A percentile compares a stretch with the other conserved stretches of the same genome.
phyloP scores from a whole-genome alignment of 371 early-diverging fungal genomes.

The Mortierella sp. region DNA sequence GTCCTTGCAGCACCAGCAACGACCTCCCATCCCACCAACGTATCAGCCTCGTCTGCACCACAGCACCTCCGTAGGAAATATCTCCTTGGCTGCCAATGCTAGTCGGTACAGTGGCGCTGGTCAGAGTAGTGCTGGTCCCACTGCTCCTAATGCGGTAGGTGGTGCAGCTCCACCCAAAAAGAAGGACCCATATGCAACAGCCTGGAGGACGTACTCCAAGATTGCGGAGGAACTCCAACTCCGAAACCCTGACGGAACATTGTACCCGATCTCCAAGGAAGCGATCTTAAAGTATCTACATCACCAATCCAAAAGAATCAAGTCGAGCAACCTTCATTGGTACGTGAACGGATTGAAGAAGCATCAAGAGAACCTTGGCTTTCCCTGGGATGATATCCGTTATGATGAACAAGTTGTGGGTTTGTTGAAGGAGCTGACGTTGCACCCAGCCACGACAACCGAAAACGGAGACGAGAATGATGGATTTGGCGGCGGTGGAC shows the following conservation, averaged over 20 bases:
- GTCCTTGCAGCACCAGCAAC: constrained; percentile 19
- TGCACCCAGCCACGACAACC: constrained; percentile 27
- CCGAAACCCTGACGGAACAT: constrained; percentile 38
- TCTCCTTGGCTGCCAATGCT: constrained; percentile 18
- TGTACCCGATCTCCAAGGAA: constrained; percentile 50
- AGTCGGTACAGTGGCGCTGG: constrained; percentile 7
- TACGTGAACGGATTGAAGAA: constrained; percentile 53
- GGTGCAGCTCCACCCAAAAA: constrained; percentile 28
- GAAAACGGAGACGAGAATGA: constrained; percentile 14
- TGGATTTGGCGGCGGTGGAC: constrained; percentile 19
- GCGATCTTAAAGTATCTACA: constrained; percentile 48
- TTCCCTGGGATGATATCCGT: constrained; percentile 49
- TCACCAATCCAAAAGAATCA: constrained; percentile 51
- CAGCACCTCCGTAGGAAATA: constrained; percentile 40
- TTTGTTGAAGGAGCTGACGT: constrained; percentile 43
- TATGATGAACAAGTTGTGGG: constrained; percentile 50
- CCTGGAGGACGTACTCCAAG: constrained; percentile 52
- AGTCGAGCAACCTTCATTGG: constrained; percentile 52
- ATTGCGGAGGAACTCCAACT: constrained; percentile 46
- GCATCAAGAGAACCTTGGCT: constrained; percentile 47
- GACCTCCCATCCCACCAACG: constrained; percentile 35
- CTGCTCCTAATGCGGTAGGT: background rate
- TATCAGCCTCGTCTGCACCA: constrained; percentile 48
- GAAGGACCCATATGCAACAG: constrained; percentile 51
- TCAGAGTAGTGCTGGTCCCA: background rate